A percentile compares a stretch with the other conserved stretches of the same genome.
These are phyloP conservation scores for Aurifilum marmelostoma DNA, from an alignment of 2,329 filamentous ascomycete species.

Conservation along the genomic window DNA sequence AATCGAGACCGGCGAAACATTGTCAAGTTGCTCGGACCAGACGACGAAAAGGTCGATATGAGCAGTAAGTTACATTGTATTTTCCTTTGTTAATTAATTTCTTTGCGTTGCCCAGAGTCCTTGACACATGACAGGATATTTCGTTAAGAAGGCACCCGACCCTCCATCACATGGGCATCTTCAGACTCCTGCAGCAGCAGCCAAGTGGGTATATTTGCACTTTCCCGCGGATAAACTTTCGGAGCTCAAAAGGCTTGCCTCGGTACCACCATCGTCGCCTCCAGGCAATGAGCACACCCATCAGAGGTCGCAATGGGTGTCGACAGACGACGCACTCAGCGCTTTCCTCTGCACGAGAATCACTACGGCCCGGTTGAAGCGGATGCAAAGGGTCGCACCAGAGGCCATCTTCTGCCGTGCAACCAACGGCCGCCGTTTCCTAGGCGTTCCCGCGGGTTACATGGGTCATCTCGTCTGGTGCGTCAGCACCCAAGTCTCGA, in stretches of 20 bases:
- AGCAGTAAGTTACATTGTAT: background rate
- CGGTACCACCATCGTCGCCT: background rate
- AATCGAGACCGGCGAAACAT: slow-evolving; percentile 21
- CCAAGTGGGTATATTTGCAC: slow-evolving; percentile 29
- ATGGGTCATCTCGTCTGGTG: slow-evolving; percentile 21
- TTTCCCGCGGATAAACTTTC: slow-evolving; percentile 17
- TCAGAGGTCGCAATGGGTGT: slow-evolving; percentile 12
- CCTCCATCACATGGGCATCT: background rate
- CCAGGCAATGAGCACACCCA: background rate
- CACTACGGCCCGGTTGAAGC: slow-evolving; percentile 20
- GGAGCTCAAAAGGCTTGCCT: slow-evolving; percentile 19
- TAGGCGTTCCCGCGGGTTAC: slow-evolving; percentile 18
- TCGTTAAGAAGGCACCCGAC: background rate
- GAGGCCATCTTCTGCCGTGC: slow-evolving; percentile 20
- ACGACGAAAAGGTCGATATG: slow-evolving; percentile 15
- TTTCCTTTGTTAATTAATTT: background rate
- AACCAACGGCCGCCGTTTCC: slow-evolving; percentile 18
- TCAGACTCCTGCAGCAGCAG: background rate
- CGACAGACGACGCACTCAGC: slow-evolving; percentile 24
- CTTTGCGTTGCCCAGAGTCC: background rate
- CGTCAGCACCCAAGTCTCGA: slow-evolving; percentile 2
- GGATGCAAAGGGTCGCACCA: slow-evolving; percentile 4
- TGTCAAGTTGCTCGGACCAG: slow-evolving; percentile 19
- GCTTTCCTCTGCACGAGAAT: slow-evolving; percentile 22
- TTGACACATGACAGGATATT: background rate